Evolutionary conservation across 2,329 filamentous ascomycete genomes (phyloP).

Genomic region (Calonectria pauciramosa): DNA sequence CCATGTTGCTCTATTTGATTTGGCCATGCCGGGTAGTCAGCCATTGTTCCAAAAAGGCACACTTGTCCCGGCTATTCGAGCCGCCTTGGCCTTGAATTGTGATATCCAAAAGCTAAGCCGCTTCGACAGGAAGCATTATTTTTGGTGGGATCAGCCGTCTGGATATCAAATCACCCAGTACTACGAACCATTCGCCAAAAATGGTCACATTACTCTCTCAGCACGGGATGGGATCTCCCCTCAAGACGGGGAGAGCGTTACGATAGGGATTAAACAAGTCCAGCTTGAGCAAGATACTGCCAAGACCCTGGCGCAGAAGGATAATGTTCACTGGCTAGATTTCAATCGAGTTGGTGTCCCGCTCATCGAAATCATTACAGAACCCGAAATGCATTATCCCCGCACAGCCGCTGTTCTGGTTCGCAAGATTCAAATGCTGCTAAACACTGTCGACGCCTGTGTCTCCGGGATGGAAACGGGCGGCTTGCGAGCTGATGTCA

Average conservation of each 20-base stretch:
- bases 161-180: slow-evolving; percentile 99
- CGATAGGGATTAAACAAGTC: slow-evolving; percentile 89
- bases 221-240: slow-evolving; percentile 84
- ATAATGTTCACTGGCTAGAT: slow-evolving; percentile 83
- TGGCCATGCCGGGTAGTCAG: slow-evolving; percentile 90
- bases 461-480: slow-evolving; percentile 94
- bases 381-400: slow-evolving; percentile 89
- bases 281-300: slow-evolving; percentile 99
- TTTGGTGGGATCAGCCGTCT: slow-evolving; percentile 97
- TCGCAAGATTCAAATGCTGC: slow-evolving; percentile 85
- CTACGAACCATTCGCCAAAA: slow-evolving; percentile 79
- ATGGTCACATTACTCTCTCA: slow-evolving; percentile 80
- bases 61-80: slow-evolving; percentile 89
- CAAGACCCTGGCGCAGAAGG: slow-evolving; percentile 87
- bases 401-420: slow-evolving; percentile 90
- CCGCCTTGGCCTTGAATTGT: slow-evolving; percentile 87
- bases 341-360: slow-evolving; percentile 94
- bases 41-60: slow-evolving; percentile 87
- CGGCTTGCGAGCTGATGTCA: slow-evolving; percentile 92
- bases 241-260: slow-evolving; percentile 78
- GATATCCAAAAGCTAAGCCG: slow-evolving; percentile 81
- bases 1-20: slow-evolving; percentile 90
- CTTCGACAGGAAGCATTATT: slow-evolving; percentile 98
- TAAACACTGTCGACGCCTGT: slow-evolving; percentile 86
- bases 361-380: slow-evolving; percentile 94